Conservation (phyloP, 257 asterid species). For the Parsonsia alboflavescens region DNA sequence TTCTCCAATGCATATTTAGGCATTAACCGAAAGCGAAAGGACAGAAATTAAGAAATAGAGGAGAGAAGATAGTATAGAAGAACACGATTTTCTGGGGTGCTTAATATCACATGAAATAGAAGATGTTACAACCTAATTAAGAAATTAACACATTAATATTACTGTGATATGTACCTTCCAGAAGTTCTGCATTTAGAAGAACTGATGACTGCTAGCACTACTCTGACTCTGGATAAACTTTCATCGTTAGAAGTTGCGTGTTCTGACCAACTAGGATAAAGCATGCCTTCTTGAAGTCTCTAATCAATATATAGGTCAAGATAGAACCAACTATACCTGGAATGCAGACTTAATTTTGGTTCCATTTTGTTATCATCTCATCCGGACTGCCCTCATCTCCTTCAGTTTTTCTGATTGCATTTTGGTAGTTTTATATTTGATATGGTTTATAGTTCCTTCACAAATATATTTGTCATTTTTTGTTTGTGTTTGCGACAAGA, state of each 20-base stretch:
- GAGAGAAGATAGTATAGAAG: neutral
- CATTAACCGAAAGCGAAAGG: neutral
- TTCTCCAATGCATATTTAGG: neutral
- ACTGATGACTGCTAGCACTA: neutral
- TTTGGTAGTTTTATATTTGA: too few species aligned
- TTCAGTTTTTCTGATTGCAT: too few species aligned
- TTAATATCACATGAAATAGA: neutral
- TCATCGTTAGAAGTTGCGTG: neutral
- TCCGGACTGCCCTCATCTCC: neutral
- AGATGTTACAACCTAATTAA: neutral
- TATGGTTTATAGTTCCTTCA: too few species aligned
- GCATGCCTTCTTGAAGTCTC: neutral
- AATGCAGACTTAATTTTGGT: neutral
- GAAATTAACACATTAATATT: too few species aligned
- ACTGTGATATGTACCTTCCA: too few species aligned
- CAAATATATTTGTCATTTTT: too few species aligned
- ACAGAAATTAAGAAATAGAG: neutral
- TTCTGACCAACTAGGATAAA: neutral
- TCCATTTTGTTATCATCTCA: neutral
- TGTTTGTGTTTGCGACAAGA: too few species aligned
- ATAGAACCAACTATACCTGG: neutral
- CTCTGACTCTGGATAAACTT: neutral
- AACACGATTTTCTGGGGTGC: neutral
- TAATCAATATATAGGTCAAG: too few species aligned
- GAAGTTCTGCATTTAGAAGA: neutral